Evolutionary conservation across 768 basidiomycete genomes (phyloP).

Genomic region (Hortiboletus flavorubellus): DNA sequence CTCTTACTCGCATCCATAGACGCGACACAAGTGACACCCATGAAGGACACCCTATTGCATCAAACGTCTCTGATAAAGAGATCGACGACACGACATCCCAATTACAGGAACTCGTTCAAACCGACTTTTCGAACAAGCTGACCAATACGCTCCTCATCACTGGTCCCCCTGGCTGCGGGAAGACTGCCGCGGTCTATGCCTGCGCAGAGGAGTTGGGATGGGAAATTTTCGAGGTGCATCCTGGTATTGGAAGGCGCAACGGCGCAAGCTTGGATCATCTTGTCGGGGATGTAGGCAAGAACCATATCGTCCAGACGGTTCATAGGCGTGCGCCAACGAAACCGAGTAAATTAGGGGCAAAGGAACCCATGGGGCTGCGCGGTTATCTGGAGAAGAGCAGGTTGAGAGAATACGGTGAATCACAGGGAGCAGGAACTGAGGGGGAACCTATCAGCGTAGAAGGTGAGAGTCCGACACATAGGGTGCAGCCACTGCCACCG

Average conservation of each 20-base stretch:
- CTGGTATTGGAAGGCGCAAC: slow-evolving; percentile 88
- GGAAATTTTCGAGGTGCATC: slow-evolving; percentile 96
- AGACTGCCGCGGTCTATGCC: slow-evolving; percentile 90
- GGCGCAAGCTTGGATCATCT: slow-evolving; percentile 73
- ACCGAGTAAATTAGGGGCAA: slow-evolving; percentile 1
- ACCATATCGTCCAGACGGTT: slow-evolving; percentile 67
- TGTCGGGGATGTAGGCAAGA: slow-evolving; percentile 91
- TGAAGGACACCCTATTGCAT: background rate
- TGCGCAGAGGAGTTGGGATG: slow-evolving; percentile 92
- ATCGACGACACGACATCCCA: slow-evolving; percentile 4
- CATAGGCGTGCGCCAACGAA: slow-evolving; percentile 7
- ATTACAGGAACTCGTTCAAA: slow-evolving; percentile 11
- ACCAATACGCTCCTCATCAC: slow-evolving; percentile 84
- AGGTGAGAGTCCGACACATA: slow-evolving; percentile 6
- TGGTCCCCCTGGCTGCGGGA: slow-evolving; percentile 84
- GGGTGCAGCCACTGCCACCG: background rate
- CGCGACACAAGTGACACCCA: background rate
- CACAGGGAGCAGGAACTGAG: slow-evolving; percentile 14
- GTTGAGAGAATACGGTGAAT: background rate
- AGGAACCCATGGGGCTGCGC: slow-evolving; percentile 12
- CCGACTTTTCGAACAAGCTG: slow-evolving; percentile 45
- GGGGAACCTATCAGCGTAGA: slow-evolving; percentile 23
- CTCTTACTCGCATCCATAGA: slow-evolving; percentile 18
- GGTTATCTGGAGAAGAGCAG: slow-evolving; percentile 16
- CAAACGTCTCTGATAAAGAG: slow-evolving; percentile 2